Conservation (phyloP, 2,329 filamentous ascomycete species). For the Exophiala dermatitidis region DNA sequence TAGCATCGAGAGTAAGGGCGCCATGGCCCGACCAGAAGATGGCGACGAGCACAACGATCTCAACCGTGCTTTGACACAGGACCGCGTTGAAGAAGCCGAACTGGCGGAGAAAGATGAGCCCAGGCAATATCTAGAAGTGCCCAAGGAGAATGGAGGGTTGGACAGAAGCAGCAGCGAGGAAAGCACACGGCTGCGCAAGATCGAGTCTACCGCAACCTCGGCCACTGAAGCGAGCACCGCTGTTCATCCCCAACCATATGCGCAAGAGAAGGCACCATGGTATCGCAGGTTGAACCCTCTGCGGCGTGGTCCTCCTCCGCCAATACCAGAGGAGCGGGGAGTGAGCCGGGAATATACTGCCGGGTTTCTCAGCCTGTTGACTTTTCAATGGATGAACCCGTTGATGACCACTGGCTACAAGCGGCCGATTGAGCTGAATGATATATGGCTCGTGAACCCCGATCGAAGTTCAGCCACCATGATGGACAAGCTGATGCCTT, state of each 20-base stretch:
- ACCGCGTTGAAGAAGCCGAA: constrained; percentile 28
- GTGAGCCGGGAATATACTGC: constrained; percentile 66
- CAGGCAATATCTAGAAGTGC: constrained; percentile 20
- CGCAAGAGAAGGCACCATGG: constrained; percentile 31
- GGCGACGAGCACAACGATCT: constrained; percentile 24
- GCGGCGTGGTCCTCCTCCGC: constrained; percentile 45
- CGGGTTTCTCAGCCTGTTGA: constrained; percentile 64
- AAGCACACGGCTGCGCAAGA: constrained; percentile 31
- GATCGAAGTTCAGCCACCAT: constrained; percentile 64
- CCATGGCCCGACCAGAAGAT: constrained; percentile 18
- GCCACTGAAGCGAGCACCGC: constrained; percentile 37
- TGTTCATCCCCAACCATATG: constrained; percentile 3
- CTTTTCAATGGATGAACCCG: constrained; percentile 85
- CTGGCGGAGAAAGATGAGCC: constrained; percentile 21
- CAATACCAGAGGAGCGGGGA: constrained; percentile 47
- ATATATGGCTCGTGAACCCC: constrained; percentile 86
- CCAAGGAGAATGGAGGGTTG: constrained; percentile 11
- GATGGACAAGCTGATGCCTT: constrained; percentile 56
- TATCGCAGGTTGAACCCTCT: constrained; percentile 39
- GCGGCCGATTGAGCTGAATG: constrained; percentile 70
- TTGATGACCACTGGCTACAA: constrained; percentile 84
- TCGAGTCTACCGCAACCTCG: constrained; percentile 34
- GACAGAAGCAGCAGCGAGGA: constrained; percentile 27
- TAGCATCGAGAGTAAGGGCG: background rate
- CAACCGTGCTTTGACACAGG: constrained; percentile 19